Percentiles rank a stretch among this genome's conserved stretches.
phyloP scores from a whole-genome alignment of 306 rosid species.

The Cyclanthera cordifolia region DNA sequence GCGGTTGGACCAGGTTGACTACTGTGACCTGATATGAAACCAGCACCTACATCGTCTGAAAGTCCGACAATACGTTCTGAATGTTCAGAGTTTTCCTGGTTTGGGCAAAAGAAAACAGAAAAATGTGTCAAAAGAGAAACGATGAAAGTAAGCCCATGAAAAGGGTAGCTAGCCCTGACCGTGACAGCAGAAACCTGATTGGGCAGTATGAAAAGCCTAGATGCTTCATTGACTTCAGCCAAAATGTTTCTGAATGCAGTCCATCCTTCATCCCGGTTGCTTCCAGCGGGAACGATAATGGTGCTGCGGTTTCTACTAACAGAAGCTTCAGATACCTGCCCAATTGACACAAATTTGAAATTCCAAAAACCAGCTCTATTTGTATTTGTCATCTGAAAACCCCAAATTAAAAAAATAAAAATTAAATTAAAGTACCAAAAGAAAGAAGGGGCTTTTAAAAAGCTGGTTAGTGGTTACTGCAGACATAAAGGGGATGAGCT shows the following conservation, averaged over 20 bases:
- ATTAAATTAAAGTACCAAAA: too few relatives aligned
- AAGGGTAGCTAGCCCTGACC: slow-evolving; percentile 6
- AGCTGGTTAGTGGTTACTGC: too few relatives aligned
- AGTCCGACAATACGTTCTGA: slow-evolving; percentile 85
- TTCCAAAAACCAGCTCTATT: not conserved
- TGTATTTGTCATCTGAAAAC: too few relatives aligned
- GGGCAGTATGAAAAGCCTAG: slow-evolving; percentile 82
- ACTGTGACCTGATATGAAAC: slow-evolving; percentile 92
- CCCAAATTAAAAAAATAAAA: too few relatives aligned
- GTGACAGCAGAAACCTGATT: slow-evolving; percentile 62
- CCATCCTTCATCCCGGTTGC: slow-evolving; percentile 94
- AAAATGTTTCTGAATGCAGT: slow-evolving; percentile 90
- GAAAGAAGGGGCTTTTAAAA: too few relatives aligned
- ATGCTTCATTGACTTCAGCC: slow-evolving; percentile 93
- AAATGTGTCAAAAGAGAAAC: slow-evolving; percentile 10
- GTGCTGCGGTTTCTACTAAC: slow-evolving; percentile 98
- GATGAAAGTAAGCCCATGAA: not conserved
- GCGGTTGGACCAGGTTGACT: slow-evolving; percentile 70
- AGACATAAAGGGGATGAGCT: not conserved
- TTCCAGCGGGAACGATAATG: slow-evolving; percentile 97
- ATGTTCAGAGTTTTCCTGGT: slow-evolving; percentile 78
- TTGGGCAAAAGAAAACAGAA: slow-evolving; percentile 2
- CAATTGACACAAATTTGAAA: slow-evolving; percentile 11
- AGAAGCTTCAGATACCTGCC: slow-evolving; percentile 94
- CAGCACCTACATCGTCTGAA: slow-evolving; percentile 98